phyloP scores from a whole-genome alignment of 768 basidiomycete species.

The Tephrocybe sp. region DNA sequence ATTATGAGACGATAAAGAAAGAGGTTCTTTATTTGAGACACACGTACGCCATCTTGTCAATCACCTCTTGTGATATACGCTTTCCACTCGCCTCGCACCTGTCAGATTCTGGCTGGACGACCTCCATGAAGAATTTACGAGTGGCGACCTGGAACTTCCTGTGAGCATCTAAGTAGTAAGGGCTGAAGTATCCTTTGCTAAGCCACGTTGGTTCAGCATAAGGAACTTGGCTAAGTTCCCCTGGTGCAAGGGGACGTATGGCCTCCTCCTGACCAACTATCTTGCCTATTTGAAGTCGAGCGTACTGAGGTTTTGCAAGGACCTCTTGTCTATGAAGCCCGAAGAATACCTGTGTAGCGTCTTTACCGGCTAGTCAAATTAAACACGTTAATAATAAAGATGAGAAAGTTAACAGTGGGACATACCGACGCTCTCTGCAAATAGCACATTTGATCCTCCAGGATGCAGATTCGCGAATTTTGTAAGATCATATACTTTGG shows the following conservation, averaged over 20 bases:
- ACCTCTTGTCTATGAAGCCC: constrained; percentile 84
- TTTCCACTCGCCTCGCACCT: constrained; percentile 87
- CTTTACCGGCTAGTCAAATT: constrained; percentile 56
- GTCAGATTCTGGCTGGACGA: constrained; percentile 72
- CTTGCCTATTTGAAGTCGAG: constrained; percentile 65
- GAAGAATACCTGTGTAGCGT: constrained; percentile 80
- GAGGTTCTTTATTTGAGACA: not conserved
- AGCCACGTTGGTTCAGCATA: constrained; percentile 90
- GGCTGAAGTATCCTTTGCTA: constrained; percentile 58
- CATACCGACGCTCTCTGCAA: constrained; percentile 64
- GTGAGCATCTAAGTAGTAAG: constrained; percentile 79
- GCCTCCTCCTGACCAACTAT: constrained; percentile 54
- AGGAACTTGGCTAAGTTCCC: constrained; percentile 71
- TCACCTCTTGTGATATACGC: constrained; percentile 77
- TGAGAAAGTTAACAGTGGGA: not conserved
- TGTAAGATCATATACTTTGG: constrained; percentile 79
- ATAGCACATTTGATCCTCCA: constrained; percentile 74
- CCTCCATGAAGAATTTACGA: constrained; percentile 73
- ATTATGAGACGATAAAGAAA: not conserved
- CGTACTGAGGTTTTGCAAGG: constrained; percentile 68
- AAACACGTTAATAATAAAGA: not conserved
- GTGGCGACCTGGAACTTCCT: constrained; percentile 71
- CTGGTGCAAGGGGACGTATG: constrained; percentile 53
- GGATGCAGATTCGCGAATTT: constrained; percentile 85
- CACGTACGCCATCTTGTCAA: constrained; percentile 75